A percentile compares a stretch with the other conserved stretches of the same genome.
Conservation (phyloP, 1,284 basidiomycete genomes). For the Sporisorium reilianum region DNA sequence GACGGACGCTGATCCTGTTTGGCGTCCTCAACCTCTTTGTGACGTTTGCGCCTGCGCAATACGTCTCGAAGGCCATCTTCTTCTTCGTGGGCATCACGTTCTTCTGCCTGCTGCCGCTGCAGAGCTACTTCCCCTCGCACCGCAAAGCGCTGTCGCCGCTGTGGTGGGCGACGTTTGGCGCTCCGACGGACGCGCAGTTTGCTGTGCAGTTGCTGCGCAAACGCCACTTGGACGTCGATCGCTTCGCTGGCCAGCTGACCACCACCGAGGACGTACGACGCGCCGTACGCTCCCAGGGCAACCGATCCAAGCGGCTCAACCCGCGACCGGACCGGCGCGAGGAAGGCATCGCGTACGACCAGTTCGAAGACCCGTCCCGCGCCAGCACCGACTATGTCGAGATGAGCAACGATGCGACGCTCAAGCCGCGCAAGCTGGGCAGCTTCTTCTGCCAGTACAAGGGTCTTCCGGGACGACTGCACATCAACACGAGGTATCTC, state of each 20-base stretch:
- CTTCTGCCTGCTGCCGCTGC: constrained; percentile 64
- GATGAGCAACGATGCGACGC: constrained; percentile 36
- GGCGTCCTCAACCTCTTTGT: constrained; percentile 53
- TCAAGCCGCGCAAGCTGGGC: constrained; percentile 62
- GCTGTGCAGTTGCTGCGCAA: constrained; percentile 65
- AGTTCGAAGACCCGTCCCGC: constrained; percentile 45
- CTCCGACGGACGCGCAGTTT: constrained; percentile 68
- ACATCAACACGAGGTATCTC: constrained; percentile 60
- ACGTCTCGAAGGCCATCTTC: constrained; percentile 57
- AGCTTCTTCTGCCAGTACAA: constrained; percentile 68
- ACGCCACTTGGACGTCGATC: constrained; percentile 53
- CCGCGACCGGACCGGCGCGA: constrained; percentile 43
- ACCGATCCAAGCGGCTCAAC: constrained; percentile 18
- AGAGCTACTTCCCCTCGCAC: constrained; percentile 67
- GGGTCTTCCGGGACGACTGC: constrained; percentile 64
- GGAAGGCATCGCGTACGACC: constrained; percentile 44
- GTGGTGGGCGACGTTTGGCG: constrained; percentile 68
- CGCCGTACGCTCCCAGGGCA: constrained; percentile 19
- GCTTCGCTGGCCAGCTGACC: constrained; percentile 23
- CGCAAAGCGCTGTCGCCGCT: constrained; percentile 65
- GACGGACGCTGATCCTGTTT: constrained; percentile 58
- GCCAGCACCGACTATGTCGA: constrained; percentile 49
- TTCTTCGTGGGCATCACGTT: constrained; percentile 64
- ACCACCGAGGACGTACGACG: constrained; percentile 42
- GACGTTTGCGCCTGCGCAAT: constrained; percentile 57